phyloP scores from a whole-genome alignment of 2,329 filamentous ascomycete genomes.

The Fusarium hostae region DNA sequence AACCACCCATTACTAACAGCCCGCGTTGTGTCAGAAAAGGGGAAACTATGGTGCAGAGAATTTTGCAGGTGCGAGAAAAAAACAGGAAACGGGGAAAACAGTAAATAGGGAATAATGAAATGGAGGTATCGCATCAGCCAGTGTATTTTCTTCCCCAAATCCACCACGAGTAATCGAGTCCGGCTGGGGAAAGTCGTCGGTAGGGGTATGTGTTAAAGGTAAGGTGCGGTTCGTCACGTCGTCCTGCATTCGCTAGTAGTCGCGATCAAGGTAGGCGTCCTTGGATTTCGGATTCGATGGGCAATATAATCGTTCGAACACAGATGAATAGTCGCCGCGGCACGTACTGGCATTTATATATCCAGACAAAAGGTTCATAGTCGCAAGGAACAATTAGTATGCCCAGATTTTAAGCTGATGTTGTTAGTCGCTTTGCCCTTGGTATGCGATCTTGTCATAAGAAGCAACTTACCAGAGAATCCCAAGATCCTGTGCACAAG shows the following conservation, averaged over 20 bases:
- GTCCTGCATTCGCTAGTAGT: constrained; percentile 53
- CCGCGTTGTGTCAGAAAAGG: constrained; percentile 45
- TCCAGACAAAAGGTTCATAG: constrained; percentile 44
- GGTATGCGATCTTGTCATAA: neutral
- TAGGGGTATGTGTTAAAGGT: constrained; percentile 46
- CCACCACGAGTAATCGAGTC: constrained; percentile 41
- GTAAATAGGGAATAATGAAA: constrained; percentile 41
- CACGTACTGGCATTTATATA: constrained; percentile 46
- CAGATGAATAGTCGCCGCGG: constrained; percentile 44
- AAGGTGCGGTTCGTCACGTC: constrained; percentile 54
- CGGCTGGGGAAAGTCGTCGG: constrained; percentile 42
- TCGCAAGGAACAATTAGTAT: constrained; percentile 64
- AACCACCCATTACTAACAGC: constrained; percentile 49
- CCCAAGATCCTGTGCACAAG: constrained; percentile 99
- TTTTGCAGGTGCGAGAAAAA: constrained; percentile 45
- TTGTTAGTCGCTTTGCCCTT: constrained; percentile 18
- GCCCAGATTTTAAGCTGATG: constrained; percentile 87
- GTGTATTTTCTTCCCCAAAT: constrained; percentile 40
- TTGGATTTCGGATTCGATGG: constrained; percentile 46
- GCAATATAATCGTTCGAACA: constrained; percentile 48
- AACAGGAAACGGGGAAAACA: constrained; percentile 39
- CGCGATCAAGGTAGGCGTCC: constrained; percentile 48
- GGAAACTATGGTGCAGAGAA: constrained; percentile 51
- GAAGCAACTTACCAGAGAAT: constrained; percentile 83
- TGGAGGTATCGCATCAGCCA: constrained; percentile 52